Evolutionary conservation across 2,329 filamentous ascomycete species (phyloP).

Genomic region (Aspergillus sclerotialis): DNA sequence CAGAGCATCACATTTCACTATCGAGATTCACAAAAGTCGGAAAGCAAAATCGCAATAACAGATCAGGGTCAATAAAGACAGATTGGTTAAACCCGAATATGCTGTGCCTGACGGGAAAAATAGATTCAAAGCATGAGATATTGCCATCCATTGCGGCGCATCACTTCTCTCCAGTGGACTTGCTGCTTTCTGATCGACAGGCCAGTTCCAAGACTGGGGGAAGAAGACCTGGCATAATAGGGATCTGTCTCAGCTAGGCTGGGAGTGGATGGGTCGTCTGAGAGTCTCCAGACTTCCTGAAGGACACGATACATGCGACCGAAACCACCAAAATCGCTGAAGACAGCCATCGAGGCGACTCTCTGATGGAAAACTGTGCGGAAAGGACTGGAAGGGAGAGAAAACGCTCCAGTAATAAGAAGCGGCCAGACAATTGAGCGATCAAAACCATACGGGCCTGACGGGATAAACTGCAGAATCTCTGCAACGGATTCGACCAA

Average conservation of each 20-base stretch:
- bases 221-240: conserved; percentile 1
- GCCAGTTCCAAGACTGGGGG: conserved; percentile 4
- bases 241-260: neutral
- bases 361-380: conserved; percentile 70
- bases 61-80: neutral
- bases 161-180: conserved; percentile 91
- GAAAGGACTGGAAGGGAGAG: conserved; percentile 65
- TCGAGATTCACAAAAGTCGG: neutral
- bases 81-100: neutral
- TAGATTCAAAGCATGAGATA: conserved; percentile 68
- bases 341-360: conserved; percentile 65
- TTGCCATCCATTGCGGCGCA: conserved; percentile 84
- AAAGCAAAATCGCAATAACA: neutral
- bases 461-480: conserved; percentile 72
- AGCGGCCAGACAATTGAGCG: conserved; percentile 89
- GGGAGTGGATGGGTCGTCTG: conserved; percentile 50
- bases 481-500: conserved; percentile 70
- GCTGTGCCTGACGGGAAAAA: conserved; percentile 1
- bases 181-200: conserved; percentile 43
- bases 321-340: conserved; percentile 72
- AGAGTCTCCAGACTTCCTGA: conserved; percentile 69
- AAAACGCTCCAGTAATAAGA: conserved; percentile 75
- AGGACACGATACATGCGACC: conserved; percentile 73
- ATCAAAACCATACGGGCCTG: conserved; percentile 75
- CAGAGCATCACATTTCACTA: neutral